Percentiles rank a stretch among this genome's conserved stretches.
These are phyloP conservation scores for Globisporangium orthogonon DNA, from an alignment of 352 stramenopile species.

Conservation along the genomic window DNA sequence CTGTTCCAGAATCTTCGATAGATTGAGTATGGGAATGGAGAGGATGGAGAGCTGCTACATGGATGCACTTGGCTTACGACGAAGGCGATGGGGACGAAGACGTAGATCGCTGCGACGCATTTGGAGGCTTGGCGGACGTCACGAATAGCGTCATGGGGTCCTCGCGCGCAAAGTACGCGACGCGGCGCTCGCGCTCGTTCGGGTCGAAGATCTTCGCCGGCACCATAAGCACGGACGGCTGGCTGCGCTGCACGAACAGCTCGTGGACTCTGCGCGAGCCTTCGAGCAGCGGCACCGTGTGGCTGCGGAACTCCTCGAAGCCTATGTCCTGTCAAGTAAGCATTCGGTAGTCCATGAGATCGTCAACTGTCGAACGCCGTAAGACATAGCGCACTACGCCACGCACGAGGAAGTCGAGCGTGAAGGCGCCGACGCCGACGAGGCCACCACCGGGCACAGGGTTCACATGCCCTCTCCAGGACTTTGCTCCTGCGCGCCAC, in stretches of 20 bases:
- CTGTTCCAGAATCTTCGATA: constrained; percentile 14
- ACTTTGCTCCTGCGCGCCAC: constrained; percentile 31
- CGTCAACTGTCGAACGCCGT: too few relatives aligned
- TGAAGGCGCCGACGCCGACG: constrained; percentile 53
- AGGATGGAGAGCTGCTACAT: not conserved
- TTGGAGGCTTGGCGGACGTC: constrained; percentile 4
- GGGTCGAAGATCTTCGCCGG: constrained; percentile 44
- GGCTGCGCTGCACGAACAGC: constrained; percentile 42
- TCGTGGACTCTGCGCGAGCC: constrained; percentile 41
- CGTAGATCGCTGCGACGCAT: too few relatives aligned
- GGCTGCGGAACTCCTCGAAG: constrained; percentile 71
- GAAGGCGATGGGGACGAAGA: not conserved
- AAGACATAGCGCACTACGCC: not conserved
- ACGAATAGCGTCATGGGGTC: constrained; percentile 76
- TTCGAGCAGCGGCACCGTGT: constrained; percentile 55
- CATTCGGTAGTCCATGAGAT: not conserved
- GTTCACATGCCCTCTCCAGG: constrained; percentile 67
- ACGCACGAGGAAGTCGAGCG: constrained; percentile 48
- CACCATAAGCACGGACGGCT: constrained; percentile 65
- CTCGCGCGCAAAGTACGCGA: constrained; percentile 49
- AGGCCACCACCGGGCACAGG: constrained; percentile 60
- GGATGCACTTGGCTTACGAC: not conserved
- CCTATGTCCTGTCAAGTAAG: constrained; percentile 37
- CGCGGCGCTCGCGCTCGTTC: constrained; percentile 16
- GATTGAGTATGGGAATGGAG: too few relatives aligned